Evolutionary conservation across 2,329 filamentous ascomycete species (phyloP).

Genomic region (Fusarium bactridioides): DNA sequence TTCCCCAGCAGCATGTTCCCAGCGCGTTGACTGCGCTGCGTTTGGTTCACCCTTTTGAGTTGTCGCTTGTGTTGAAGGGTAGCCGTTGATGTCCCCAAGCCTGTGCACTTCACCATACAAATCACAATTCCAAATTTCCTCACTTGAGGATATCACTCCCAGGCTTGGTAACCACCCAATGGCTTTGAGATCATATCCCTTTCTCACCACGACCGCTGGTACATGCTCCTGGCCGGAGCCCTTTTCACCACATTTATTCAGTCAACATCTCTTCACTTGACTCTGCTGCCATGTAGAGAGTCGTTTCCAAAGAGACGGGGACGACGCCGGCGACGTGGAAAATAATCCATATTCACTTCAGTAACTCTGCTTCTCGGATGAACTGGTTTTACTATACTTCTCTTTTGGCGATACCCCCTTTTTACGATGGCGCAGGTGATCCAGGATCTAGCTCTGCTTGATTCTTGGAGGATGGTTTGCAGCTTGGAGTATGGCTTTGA

Average conservation of each 20-base stretch:
- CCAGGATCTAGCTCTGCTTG: slow-evolving; percentile 6
- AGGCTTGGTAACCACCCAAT: slow-evolving; percentile 28
- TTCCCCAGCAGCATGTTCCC: slow-evolving; percentile 31
- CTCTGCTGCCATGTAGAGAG: slow-evolving; percentile 38
- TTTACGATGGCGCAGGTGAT: slow-evolving; percentile 38
- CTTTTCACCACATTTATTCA: slow-evolving; percentile 30
- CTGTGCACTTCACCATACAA: not conserved
- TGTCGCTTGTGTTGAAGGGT: slow-evolving; percentile 22
- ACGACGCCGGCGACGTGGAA: slow-evolving; percentile 36
- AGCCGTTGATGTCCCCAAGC: slow-evolving; percentile 21
- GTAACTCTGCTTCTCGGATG: slow-evolving; percentile 38
- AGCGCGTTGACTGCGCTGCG: slow-evolving; percentile 44
- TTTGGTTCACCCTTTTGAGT: slow-evolving; percentile 7
- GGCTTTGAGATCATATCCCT: slow-evolving; percentile 40
- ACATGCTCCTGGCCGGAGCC: slow-evolving; percentile 35
- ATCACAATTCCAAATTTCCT: not conserved
- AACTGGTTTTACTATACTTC: slow-evolving; percentile 42
- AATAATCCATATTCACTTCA: slow-evolving; percentile 37
- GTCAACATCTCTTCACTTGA: slow-evolving; percentile 39
- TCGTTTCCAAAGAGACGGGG: slow-evolving; percentile 33
- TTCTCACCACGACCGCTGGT: slow-evolving; percentile 15
- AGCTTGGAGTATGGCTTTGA: slow-evolving; percentile 42
- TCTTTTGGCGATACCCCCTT: slow-evolving; percentile 48
- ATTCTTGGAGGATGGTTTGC: slow-evolving; percentile 40
- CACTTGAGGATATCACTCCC: not conserved